Evolutionary conservation across 306 rosid species (phyloP).

Genomic region (Prunus padus): DNA sequence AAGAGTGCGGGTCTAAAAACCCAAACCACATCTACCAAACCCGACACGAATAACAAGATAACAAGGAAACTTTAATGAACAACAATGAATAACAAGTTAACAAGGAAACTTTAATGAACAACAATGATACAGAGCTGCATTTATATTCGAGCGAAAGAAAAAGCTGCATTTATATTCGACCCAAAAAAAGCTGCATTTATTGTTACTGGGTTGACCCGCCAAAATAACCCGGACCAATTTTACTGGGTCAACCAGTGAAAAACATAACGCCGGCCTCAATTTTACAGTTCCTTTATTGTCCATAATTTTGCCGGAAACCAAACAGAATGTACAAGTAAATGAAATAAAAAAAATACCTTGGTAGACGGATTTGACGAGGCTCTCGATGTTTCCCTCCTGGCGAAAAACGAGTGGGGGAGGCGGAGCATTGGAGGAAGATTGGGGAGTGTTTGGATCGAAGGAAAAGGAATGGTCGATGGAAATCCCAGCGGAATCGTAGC

Average conservation of each 20-base stretch:
- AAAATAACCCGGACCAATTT: background rate
- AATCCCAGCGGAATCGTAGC: slow-evolving; percentile 96
- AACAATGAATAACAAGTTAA: background rate
- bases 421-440: slow-evolving; percentile 28
- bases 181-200: background rate
- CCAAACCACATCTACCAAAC: background rate
- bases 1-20: background rate
- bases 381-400: slow-evolving; percentile 88
- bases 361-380: slow-evolving; percentile 90
- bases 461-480: slow-evolving; percentile 55
- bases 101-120: background rate
- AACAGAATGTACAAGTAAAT: slow-evolving; percentile 3
- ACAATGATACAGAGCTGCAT: background rate
- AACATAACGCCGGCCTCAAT: background rate
- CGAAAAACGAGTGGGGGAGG: slow-evolving; percentile 71
- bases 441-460: slow-evolving; percentile 24
- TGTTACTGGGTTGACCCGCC: background rate
- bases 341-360: slow-evolving; percentile 36
- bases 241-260: background rate
- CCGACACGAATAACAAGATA: background rate
- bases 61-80: background rate
- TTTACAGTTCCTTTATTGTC: background rate
- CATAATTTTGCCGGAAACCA: slow-evolving; percentile 18
- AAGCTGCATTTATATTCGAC: background rate
- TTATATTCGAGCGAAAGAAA: background rate